phyloP scores from a whole-genome alignment of 192 early-diverging fungal species.

The Coemansia sp. region DNA sequence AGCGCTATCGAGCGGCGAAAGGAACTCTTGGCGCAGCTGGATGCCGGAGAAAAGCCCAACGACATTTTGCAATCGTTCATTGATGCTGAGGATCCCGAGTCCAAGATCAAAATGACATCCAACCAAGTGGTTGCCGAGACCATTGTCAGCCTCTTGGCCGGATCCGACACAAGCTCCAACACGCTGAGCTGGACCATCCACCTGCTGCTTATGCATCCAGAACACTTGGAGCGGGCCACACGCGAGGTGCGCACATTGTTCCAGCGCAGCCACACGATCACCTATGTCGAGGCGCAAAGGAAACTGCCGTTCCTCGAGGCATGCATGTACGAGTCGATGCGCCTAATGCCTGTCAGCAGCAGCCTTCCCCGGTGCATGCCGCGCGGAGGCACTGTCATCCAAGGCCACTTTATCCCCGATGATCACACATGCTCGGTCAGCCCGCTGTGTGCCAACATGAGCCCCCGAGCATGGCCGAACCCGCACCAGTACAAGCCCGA shows the following conservation, averaged over 20 bases:
- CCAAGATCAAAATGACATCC: conserved; percentile 29
- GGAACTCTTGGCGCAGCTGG: background rate
- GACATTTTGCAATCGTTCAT: conserved; percentile 50
- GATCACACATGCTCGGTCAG: conserved; percentile 32
- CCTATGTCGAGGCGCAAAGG: conserved; percentile 21
- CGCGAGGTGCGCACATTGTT: conserved; percentile 30
- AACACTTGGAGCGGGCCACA: conserved; percentile 3
- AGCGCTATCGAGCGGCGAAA: conserved; percentile 31
- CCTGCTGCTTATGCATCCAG: conserved; percentile 37
- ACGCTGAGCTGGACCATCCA: conserved; percentile 48
- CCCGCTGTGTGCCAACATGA: conserved; percentile 22
- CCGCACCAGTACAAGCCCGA: conserved; percentile 26
- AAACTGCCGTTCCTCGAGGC: conserved; percentile 44
- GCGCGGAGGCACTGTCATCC: conserved; percentile 37
- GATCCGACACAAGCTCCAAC: conserved; percentile 41
- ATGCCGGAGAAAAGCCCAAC: background rate
- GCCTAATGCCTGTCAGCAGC: conserved; percentile 24
- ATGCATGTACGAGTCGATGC: conserved; percentile 46
- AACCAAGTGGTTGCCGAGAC: conserved; percentile 41
- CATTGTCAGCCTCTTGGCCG: conserved; percentile 35
- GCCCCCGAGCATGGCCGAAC: conserved; percentile 11
- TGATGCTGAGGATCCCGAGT: conserved; percentile 44
- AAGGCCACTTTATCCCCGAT: conserved; percentile 43
- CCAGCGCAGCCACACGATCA: conserved; percentile 15
- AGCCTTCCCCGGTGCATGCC: conserved; percentile 38